These are phyloP conservation scores for Alisma plantagoaquatica DNA, from an alignment of 106 monocot species.

Conservation along the genomic window DNA sequence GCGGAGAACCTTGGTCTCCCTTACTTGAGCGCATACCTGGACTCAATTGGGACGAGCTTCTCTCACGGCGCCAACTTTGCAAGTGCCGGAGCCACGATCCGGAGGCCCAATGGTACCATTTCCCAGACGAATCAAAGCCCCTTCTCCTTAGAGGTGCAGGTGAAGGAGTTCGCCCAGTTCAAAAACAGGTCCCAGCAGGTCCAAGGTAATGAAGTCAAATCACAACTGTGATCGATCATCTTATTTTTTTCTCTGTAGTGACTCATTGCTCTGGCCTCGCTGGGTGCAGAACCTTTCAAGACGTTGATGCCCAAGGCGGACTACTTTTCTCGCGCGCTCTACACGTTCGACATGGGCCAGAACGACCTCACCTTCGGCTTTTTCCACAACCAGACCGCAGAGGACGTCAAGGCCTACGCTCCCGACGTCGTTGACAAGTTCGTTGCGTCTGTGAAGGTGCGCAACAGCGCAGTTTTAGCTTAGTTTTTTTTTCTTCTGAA, in stretches of 20 bases:
- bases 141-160: slow-evolving; percentile 23
- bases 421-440: slow-evolving; percentile 21
- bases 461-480: no score
- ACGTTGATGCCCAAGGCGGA: no score
- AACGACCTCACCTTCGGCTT: no score
- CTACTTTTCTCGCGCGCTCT: no score
- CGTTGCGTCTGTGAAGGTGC: slow-evolving; percentile 9
- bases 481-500: no score
- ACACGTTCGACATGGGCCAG: no score
- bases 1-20: not conserved
- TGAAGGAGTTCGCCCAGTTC: slow-evolving; percentile 13
- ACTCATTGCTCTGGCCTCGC: not conserved
- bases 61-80: slow-evolving; percentile 22
- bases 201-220: not conserved
- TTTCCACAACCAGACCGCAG: slow-evolving; percentile 15
- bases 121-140: slow-evolving; percentile 14
- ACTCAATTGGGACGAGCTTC: slow-evolving; percentile 16
- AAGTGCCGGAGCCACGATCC: slow-evolving; percentile 18
- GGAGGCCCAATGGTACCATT: slow-evolving; percentile 6
- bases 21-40: slow-evolving; percentile 1
- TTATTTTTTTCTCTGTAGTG: not conserved
- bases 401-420: slow-evolving; percentile 12
- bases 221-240: not conserved
- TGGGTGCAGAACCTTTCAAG: no score
- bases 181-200: slow-evolving; percentile 1